Evolutionary conservation across 345 rosid genomes (phyloP), one percentile per base, ranked within the genome.

Genomic region (Triadica sebifera): DNA sequence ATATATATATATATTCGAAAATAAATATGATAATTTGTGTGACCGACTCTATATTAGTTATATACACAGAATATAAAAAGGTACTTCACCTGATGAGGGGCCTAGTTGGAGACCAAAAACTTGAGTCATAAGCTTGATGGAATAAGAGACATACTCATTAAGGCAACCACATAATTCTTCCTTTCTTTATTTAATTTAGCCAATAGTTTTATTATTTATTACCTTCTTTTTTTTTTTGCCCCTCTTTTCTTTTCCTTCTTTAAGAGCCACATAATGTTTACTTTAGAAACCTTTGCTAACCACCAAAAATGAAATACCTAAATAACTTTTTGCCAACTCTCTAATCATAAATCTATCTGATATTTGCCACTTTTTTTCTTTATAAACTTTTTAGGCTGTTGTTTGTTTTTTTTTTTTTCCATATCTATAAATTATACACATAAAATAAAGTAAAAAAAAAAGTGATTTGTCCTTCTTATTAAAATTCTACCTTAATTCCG

Each of bases 281-380:
- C 76, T 79, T 79, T 74, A 51, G 80, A 79, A 81, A 81, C 79
- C 81, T 81, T 79, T 84, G 77, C 1, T 11, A 29, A 61, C 75
- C 79, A 71, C 77, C 75, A 50, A 55, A 41, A 58, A 63, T 20
- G 53, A 67, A 74, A 75, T 75, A 29, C 73, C 72, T 76, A 71
- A 74, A 56, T 34, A 71, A 68, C 79, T 81, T 81, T 75, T 71
- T 64, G 66, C 56, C 60, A 66, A 66, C 70, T 47, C 55, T 58
- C 75, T 74, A 84, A 78, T 76, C 77, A 75, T 65, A 47, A 22
- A 57, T 76, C 81, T 71, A 77, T 81, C 75, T 78, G 34, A 29
- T 29, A 1, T 29, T 29, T 29, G 34, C 34, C 34, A 2, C 34
- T 29, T 29, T 29, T 29, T 29, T 29, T 29, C 34, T 29, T 29